Evolutionary conservation across 345 rosid genomes (phyloP).

Genomic region (Boechera stricta): DNA sequence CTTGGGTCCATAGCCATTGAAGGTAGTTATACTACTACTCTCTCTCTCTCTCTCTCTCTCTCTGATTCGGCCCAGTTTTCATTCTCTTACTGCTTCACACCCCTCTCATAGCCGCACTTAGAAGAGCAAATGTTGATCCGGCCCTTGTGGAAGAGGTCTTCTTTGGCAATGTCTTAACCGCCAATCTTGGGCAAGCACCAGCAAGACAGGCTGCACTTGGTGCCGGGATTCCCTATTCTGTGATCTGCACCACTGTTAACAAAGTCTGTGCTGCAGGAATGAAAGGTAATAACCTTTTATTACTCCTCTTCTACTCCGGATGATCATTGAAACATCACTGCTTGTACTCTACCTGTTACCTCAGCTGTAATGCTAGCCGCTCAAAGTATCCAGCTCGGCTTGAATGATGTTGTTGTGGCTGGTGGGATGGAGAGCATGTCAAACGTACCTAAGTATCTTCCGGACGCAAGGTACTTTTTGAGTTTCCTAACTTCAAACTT

Average conservation of each 20-base stretch:
- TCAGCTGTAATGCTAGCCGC: slow-evolving; percentile 89
- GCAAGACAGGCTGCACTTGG: slow-evolving; percentile 98
- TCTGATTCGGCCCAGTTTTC: slow-evolving; percentile 1
- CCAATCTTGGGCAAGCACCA: slow-evolving; percentile 98
- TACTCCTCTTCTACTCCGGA: neutral
- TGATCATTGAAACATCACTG: slow-evolving; percentile 14
- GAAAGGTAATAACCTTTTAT: slow-evolving; percentile 60
- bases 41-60: neutral
- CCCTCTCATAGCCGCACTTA: slow-evolving; percentile 68
- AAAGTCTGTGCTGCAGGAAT: slow-evolving; percentile 96
- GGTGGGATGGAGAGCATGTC: slow-evolving; percentile 99
- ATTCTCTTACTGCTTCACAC: slow-evolving; percentile 18
- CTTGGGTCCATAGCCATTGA: slow-evolving; percentile 85
- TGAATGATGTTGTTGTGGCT: slow-evolving; percentile 85
- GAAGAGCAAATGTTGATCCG: slow-evolving; percentile 80
- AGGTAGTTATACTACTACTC: slow-evolving; percentile 45
- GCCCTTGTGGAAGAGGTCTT: slow-evolving; percentile 90
- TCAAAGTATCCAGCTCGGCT: slow-evolving; percentile 79
- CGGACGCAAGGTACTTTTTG: slow-evolving; percentile 73
- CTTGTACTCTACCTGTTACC: slow-evolving; percentile 6
- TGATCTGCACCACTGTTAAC: slow-evolving; percentile 86
- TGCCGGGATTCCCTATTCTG: slow-evolving; percentile 89
- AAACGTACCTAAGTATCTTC: slow-evolving; percentile 85
- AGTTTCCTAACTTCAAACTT: neutral
- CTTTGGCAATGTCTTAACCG: slow-evolving; percentile 93